A percentile compares a stretch with the other conserved stretches of the same genome.
Conservation (phyloP, 768 basidiomycete genomes). For the Collybiopsis luxurians region DNA sequence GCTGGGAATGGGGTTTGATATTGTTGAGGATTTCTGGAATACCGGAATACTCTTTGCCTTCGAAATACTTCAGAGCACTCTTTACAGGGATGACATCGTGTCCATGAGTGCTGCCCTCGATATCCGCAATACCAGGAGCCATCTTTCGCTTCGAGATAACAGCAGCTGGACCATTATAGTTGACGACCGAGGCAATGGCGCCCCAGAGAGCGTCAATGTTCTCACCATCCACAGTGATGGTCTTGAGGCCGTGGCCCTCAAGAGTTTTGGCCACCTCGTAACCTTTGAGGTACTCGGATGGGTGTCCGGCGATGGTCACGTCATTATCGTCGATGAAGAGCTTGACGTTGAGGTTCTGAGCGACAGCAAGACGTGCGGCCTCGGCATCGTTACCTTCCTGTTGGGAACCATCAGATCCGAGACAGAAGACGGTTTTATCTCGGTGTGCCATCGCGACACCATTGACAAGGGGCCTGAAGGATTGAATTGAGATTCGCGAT, state of each 20-base stretch:
- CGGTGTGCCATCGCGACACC: slow-evolving; percentile 80
- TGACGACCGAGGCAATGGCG: slow-evolving; percentile 54
- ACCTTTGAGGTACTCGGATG: slow-evolving; percentile 81
- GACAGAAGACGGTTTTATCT: slow-evolving; percentile 74
- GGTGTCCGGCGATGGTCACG: slow-evolving; percentile 88
- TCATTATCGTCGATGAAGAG: slow-evolving; percentile 88
- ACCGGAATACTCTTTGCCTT: slow-evolving; percentile 55
- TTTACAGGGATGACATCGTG: slow-evolving; percentile 88
- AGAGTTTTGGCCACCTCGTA: slow-evolving; percentile 72
- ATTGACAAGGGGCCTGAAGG: slow-evolving; percentile 80
- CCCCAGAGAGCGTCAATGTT: slow-evolving; percentile 77
- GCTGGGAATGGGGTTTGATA: slow-evolving; percentile 56
- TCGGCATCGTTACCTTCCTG: slow-evolving; percentile 93
- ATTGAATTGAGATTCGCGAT: no score
- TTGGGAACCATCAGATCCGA: slow-evolving; percentile 89
- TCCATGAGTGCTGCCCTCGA: slow-evolving; percentile 76
- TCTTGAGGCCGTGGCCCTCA: slow-evolving; percentile 79
- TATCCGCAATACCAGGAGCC: slow-evolving; percentile 69
- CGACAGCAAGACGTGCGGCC: slow-evolving; percentile 84
- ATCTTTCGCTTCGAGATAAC: slow-evolving; percentile 70
- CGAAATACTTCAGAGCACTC: slow-evolving; percentile 73
- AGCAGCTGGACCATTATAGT: slow-evolving; percentile 73
- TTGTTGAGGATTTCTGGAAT: slow-evolving; percentile 52
- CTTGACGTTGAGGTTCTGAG: slow-evolving; percentile 81
- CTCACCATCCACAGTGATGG: slow-evolving; percentile 72